Evolutionary conservation across 805 yeast species (phyloP).

Genomic region (Candida taoyuanica): DNA sequence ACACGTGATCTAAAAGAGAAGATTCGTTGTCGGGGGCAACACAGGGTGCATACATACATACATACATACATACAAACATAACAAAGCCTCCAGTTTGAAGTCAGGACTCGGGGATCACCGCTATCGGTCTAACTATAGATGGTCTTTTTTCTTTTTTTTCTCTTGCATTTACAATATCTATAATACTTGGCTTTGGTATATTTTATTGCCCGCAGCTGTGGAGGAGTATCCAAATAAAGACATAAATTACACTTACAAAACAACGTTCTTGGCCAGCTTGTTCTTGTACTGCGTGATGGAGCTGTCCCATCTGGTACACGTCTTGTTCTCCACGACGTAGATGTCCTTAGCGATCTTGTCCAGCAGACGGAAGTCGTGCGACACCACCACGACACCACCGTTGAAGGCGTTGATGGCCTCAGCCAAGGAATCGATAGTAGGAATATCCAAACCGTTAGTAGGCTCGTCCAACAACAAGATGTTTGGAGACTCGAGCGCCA

Average conservation of each 20-base stretch:
- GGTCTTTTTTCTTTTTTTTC: too few relatives aligned
- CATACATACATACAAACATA: too few relatives aligned
- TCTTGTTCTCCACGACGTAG: conserved; percentile 91
- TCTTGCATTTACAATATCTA: too few relatives aligned
- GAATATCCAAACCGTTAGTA: conserved; percentile 98
- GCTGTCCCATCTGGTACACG: conserved; percentile 97
- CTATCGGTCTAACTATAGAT: too few relatives aligned
- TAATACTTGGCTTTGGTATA: too few relatives aligned
- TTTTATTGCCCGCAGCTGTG: too few relatives aligned
- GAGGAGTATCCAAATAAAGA: conserved; percentile 1
- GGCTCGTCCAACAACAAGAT: conserved; percentile 96
- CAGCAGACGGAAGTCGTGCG: conserved; percentile 97
- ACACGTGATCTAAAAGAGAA: not conserved
- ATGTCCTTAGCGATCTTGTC: conserved; percentile 98
- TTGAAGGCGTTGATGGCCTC: conserved; percentile 90
- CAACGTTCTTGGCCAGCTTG: conserved; percentile 88
- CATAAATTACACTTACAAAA: conserved; percentile 40
- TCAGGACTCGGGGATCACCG: too few relatives aligned
- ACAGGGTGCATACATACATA: too few relatives aligned
- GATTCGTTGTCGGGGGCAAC: not conserved
- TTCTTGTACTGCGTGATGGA: conserved; percentile 87
- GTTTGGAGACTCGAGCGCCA: conserved; percentile 94
- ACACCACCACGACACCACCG: conserved; percentile 98
- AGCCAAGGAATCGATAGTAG: conserved; percentile 96
- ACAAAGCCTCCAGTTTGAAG: too few relatives aligned